These are phyloP conservation scores for Alopecurus myosuroides DNA, from an alignment of 176 grass and related monocot species.

Conservation along the genomic window DNA sequence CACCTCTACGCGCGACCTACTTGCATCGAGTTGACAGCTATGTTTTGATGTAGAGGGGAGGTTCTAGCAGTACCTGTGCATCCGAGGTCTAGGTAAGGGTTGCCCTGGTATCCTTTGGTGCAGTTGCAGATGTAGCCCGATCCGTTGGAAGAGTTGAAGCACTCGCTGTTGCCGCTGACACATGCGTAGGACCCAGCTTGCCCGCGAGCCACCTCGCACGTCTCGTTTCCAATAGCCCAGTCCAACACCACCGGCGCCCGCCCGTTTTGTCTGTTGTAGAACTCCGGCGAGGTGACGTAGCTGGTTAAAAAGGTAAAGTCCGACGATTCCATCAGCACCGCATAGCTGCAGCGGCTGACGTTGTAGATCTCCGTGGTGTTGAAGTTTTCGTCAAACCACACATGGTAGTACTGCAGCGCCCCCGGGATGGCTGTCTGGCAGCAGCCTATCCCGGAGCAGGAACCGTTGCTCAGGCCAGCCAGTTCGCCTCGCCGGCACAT, in stretches of 20 bases:
- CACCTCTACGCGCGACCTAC: no score
- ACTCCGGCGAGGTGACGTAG: neutral
- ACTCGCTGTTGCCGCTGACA: no score
- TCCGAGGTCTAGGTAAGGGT: neutral
- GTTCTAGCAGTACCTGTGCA: neutral
- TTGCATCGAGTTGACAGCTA: no score
- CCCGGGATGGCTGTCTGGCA: neutral
- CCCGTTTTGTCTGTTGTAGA: neutral
- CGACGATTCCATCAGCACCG: neutral
- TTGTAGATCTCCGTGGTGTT: neutral
- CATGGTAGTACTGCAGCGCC: neutral
- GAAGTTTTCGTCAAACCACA: neutral
- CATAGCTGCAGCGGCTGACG: slow-evolving; percentile 26
- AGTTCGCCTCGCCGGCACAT: neutral
- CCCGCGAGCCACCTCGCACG: neutral
- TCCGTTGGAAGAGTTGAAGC: no score
- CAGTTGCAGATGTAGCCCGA: no score
- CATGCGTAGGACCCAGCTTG: neutral
- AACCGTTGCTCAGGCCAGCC: neutral
- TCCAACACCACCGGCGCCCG: neutral
- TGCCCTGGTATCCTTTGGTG: neutral
- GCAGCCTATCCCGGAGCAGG: neutral
- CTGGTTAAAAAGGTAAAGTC: neutral
- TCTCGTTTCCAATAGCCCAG: neutral
- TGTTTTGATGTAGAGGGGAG: no score